Percentiles rank a stretch among this genome's conserved stretches.
phyloP scores from a whole-genome alignment of 1,139 yeast genomes.

The Casaregolazyma suthepensis region DNA sequence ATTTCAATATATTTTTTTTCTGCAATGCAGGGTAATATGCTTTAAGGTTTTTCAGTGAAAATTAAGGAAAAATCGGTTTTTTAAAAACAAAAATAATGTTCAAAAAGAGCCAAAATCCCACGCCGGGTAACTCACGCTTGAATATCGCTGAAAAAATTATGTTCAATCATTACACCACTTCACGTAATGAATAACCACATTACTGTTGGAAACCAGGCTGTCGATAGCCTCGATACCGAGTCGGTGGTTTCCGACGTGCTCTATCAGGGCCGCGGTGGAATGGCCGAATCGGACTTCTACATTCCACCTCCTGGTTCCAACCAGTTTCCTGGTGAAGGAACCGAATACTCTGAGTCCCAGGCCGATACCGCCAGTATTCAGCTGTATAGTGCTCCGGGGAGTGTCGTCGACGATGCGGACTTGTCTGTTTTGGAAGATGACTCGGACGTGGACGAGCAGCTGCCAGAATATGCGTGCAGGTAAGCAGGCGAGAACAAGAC shows the following conservation, averaged over 20 bases:
- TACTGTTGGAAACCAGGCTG: conserved; percentile 3
- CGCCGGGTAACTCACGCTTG: not conserved
- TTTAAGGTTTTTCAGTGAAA: not conserved
- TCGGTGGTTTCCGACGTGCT: conserved; percentile 28
- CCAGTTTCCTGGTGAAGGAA: not conserved
- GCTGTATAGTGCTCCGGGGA: conserved; percentile 1
- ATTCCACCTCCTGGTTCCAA: conserved; percentile 2
- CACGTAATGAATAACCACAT: not conserved
- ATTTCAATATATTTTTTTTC: not conserved
- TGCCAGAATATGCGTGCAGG: conserved; percentile 34
- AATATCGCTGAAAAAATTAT: not conserved
- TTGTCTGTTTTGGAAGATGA: conserved; percentile 16
- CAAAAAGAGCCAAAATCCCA: not conserved
- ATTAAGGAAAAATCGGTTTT: too few relatives aligned
- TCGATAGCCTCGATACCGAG: conserved; percentile 10
- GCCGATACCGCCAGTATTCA: not conserved
- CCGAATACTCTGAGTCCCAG: not conserved
- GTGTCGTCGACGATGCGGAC: not conserved
- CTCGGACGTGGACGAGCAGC: conserved; percentile 13
- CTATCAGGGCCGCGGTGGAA: conserved; percentile 22
- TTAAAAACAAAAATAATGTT: too few relatives aligned
- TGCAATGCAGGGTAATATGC: not conserved
- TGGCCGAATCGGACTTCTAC: not conserved
- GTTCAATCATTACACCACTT: not conserved
- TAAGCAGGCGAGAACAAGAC: conserved; percentile 13